These are phyloP conservation scores for Chloromonas sp. DNA, from an alignment of 163 green algal genomes.

Conservation along the genomic window DNA sequence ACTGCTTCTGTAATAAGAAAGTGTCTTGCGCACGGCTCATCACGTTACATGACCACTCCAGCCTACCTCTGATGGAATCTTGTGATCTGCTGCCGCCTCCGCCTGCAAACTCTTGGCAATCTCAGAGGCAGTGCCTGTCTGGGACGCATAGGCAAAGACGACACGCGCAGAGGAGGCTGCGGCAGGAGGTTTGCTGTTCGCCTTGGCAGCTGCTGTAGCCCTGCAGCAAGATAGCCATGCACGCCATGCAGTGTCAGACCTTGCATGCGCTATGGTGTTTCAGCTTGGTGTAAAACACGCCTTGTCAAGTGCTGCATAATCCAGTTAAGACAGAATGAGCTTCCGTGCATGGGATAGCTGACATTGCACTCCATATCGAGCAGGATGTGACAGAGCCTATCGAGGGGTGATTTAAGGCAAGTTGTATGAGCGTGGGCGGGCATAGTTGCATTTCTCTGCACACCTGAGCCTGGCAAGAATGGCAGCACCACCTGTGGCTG, in stretches of 20 bases:
- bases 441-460: background rate
- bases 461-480: conserved; percentile 14
- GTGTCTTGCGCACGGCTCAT: no score
- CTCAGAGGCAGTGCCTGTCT: conserved; percentile 87
- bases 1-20: no score
- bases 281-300: no score
- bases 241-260: background rate
- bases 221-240: conserved; percentile 3
- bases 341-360: no score
- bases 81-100: conserved; percentile 37
- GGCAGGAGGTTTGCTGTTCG: background rate
- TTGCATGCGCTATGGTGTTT: background rate
- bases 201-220: background rate
- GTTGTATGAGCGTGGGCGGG: no score
- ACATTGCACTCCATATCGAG: no score
- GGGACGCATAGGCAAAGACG: conserved; percentile 69
- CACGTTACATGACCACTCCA: no score
- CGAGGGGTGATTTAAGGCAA: no score
- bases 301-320: no score
- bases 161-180: background rate
- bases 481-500: conserved; percentile 18
- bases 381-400: no score
- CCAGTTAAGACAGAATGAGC: no score
- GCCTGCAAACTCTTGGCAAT: conserved; percentile 85
- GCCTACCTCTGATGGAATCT: background rate